A percentile compares a stretch with the other conserved stretches of the same genome.
phyloP scores from a whole-genome alignment of 2,329 filamentous ascomycete genomes.

The Thielaviopsis cerberus region DNA sequence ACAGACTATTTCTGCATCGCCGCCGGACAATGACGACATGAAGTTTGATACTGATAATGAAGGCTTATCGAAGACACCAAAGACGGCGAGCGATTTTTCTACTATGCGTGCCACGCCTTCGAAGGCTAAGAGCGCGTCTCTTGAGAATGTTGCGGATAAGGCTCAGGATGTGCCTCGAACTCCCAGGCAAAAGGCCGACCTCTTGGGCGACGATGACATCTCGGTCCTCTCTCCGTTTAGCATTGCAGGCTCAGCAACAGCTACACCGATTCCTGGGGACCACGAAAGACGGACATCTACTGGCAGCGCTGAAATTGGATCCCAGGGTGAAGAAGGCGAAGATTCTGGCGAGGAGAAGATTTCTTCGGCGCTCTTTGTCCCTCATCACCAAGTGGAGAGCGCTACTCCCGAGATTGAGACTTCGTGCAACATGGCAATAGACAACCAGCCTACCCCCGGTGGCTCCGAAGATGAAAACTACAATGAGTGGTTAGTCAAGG shows the following conservation, averaged over 20 bases:
- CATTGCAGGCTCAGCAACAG: slow-evolving; percentile 4
- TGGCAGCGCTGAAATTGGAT: slow-evolving; percentile 21
- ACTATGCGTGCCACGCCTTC: not conserved
- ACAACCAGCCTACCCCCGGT: slow-evolving; percentile 7
- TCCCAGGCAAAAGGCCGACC: slow-evolving; percentile 2
- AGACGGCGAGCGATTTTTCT: slow-evolving; percentile 1
- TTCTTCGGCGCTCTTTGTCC: slow-evolving; percentile 67
- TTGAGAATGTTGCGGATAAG: not conserved
- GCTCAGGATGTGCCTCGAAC: not conserved
- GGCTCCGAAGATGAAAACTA: slow-evolving; percentile 19
- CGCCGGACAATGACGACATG: not conserved
- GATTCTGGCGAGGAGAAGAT: slow-evolving; percentile 68
- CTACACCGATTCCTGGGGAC: slow-evolving; percentile 3
- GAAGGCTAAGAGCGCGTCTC: not conserved
- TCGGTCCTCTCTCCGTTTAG: slow-evolving; percentile 8
- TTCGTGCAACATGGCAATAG: not conserved
- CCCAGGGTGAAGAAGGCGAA: slow-evolving; percentile 24
- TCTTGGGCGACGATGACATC: not conserved
- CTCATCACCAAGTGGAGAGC: slow-evolving; percentile 36
- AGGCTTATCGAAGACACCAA: slow-evolving; percentile 5
- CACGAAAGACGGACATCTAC: slow-evolving; percentile 20
- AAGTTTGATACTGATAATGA: not conserved
- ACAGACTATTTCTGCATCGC: slow-evolving; percentile 4
- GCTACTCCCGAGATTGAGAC: not conserved
- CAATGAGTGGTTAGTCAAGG: slow-evolving; percentile 39